Evolutionary conservation across 2,329 filamentous ascomycete genomes (phyloP), one percentile per base, ranked within the genome.

Genomic region (Fusarium succisae): DNA sequence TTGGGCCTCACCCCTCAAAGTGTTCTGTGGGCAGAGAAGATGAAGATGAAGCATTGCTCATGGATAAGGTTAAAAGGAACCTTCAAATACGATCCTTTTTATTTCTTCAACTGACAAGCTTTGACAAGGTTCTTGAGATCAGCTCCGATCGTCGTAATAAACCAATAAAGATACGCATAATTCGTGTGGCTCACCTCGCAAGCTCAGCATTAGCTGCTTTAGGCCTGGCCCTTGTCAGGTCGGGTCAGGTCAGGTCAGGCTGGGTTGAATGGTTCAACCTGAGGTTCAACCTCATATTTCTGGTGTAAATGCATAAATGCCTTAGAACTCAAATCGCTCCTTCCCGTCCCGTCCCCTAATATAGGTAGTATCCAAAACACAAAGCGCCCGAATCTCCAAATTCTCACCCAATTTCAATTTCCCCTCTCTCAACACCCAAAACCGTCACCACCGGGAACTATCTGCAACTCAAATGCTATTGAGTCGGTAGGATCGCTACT

Each of bases 221-320:
- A 51, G 76, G 76, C 51, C 65, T 78, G 69, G 64, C 64, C 71
- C 72, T 63, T 59, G 71, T 66, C 71, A 59, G 65, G 57, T 67
- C 37, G 26, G 17, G 71, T 66, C 71, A 59, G 65, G 57, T 67
- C 37, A 39, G 17, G 71, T 66, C 69, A 59, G 65, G 54, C 66
- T 26, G 35, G 12, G 35, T 51, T 35, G 48, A 51, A 51, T 35
- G 30, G 64, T 66, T 68, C 63, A 75, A 74, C 64, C 65, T 65
- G 60, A 72, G 51, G 61, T 72, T 71, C 66, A 77, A 79, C 77
- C 74, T 79, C 74, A 79, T 78, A 79, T 79, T 77, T 78, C 77
- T 76, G 75, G 76, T 78, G 73, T 69, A 77, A 77, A 79, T 77
- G 77, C 77, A 78, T 62, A 79, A 76, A 72, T 79, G 77, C 77